Conservation (phyloP, 2,329 filamentous ascomycete species). For the Hypoxylon sp. region DNA sequence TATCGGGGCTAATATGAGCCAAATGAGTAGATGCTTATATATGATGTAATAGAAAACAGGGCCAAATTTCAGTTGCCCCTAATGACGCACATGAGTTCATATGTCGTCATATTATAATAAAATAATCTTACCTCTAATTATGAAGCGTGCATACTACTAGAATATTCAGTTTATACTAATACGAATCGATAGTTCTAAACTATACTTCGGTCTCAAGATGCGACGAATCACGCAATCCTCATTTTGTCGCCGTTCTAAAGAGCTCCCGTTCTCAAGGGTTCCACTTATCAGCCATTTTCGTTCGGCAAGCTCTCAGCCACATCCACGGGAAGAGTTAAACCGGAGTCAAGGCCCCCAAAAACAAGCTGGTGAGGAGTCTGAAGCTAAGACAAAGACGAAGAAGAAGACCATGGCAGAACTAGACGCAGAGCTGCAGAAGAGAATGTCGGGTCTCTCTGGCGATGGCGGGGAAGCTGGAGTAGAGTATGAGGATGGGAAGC, state of each 20-base stretch:
- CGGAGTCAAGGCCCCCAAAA: constrained; percentile 1
- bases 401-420: constrained; percentile 72
- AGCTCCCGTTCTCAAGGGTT: neutral
- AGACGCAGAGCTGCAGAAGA: constrained; percentile 76
- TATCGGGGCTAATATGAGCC: neutral
- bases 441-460: constrained; percentile 76
- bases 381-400: constrained; percentile 12
- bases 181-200: neutral
- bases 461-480: constrained; percentile 79
- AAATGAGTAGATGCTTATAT: neutral
- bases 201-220: constrained; percentile 13
- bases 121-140: neutral
- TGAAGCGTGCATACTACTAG: neutral
- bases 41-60: neutral
- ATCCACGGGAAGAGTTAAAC: neutral
- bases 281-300: neutral
- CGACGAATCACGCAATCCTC: constrained; percentile 8
- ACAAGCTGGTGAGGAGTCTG: neutral
- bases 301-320: constrained; percentile 21
- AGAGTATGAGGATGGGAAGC: constrained; percentile 81
- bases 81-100: constrained; percentile 4
- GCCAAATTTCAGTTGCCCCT: neutral
- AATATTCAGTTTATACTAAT: neutral
- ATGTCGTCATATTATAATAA: constrained; percentile 6
- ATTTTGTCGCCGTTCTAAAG: neutral